Evolutionary conservation across 805 yeast species (phyloP).

Genomic region (Metahyphopichia silvanorum): DNA sequence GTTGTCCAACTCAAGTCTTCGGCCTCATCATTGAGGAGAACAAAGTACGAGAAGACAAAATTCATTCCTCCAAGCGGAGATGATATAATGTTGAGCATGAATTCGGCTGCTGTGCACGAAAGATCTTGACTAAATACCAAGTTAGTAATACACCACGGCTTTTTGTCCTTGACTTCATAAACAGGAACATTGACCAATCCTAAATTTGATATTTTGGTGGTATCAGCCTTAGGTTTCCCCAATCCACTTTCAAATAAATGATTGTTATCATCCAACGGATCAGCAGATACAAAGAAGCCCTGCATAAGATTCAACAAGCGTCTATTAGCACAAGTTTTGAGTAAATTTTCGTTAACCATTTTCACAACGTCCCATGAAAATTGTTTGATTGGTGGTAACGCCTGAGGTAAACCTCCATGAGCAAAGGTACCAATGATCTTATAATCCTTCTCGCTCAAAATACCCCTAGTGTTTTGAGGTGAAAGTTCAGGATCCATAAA

Average conservation of each 20-base stretch:
- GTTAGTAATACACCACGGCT: conserved; percentile 25
- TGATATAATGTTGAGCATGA: conserved; percentile 29
- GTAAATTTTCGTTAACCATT: conserved; percentile 15
- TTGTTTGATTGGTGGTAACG: conserved; percentile 24
- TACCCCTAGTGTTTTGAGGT: conserved; percentile 11
- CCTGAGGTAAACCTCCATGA: conserved; percentile 27
- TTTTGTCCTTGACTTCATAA: conserved; percentile 3
- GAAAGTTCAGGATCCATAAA: conserved; percentile 12
- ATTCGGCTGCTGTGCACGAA: conserved; percentile 32
- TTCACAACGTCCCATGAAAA: conserved; percentile 33
- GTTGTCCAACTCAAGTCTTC: conserved; percentile 15
- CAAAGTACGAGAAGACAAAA: conserved; percentile 28
- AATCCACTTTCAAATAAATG: conserved; percentile 19
- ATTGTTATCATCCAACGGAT: conserved; percentile 11
- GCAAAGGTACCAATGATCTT: conserved; percentile 32
- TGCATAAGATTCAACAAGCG: conserved; percentile 19
- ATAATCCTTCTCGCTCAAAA: conserved; percentile 14
- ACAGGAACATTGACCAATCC: conserved; percentile 26
- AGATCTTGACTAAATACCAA: conserved; percentile 35
- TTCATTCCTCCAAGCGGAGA: conserved; percentile 31
- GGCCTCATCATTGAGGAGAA: conserved; percentile 21
- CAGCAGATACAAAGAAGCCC: conserved; percentile 14
- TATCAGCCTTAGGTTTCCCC: conserved; percentile 25
- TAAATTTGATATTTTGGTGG: conserved; percentile 34
- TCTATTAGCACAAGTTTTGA: conserved; percentile 15